Evolutionary conservation across 495 filamentous ascomycete genomes (phyloP).

Genomic region (Aspergillus panamensis): DNA sequence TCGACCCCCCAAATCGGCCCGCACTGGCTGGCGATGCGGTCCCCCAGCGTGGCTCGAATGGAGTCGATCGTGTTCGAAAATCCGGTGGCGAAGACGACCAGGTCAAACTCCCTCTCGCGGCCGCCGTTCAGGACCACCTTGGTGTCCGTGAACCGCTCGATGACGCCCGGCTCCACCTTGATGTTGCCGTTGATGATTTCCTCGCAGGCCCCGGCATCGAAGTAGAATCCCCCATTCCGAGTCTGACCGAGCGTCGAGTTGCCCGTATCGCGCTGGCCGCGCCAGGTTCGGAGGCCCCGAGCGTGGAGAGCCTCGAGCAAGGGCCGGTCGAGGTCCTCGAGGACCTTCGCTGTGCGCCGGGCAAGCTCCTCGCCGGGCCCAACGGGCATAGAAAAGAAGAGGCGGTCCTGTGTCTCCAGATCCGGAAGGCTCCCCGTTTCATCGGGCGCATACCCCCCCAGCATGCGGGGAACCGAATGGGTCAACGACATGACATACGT

Average conservation of each 20-base stretch:
- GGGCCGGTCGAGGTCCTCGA: slow-evolving; percentile 5
- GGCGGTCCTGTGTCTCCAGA: neutral
- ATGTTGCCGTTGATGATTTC: slow-evolving; percentile 68
- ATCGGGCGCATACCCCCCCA: slow-evolving; percentile 1
- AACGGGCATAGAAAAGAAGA: neutral
- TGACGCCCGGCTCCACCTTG: slow-evolving; percentile 57
- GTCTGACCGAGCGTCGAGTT: slow-evolving; percentile 28
- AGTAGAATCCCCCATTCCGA: slow-evolving; percentile 66
- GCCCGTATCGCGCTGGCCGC: slow-evolving; percentile 27
- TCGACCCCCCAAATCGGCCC: slow-evolving; percentile 71
- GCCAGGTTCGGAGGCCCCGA: slow-evolving; percentile 15
- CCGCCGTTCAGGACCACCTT: slow-evolving; percentile 57
- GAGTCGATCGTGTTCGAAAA: slow-evolving; percentile 51
- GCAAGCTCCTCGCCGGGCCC: slow-evolving; percentile 6
- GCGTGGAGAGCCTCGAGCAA: slow-evolving; percentile 4
- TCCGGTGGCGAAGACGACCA: slow-evolving; percentile 72
- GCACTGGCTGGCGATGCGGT: slow-evolving; percentile 44
- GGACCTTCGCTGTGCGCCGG: neutral
- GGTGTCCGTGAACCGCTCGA: slow-evolving; percentile 21
- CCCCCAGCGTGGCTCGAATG: slow-evolving; percentile 47
- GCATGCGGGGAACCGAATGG: slow-evolving; percentile 2
- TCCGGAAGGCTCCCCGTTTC: neutral
- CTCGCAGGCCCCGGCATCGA: slow-evolving; percentile 61
- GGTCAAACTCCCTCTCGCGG: slow-evolving; percentile 58
- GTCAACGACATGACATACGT: slow-evolving; percentile 8